A percentile compares a stretch with the other conserved stretches of the same genome.
Conservation (phyloP, 2,329 filamentous ascomycete genomes). For the Nemania sp. region DNA sequence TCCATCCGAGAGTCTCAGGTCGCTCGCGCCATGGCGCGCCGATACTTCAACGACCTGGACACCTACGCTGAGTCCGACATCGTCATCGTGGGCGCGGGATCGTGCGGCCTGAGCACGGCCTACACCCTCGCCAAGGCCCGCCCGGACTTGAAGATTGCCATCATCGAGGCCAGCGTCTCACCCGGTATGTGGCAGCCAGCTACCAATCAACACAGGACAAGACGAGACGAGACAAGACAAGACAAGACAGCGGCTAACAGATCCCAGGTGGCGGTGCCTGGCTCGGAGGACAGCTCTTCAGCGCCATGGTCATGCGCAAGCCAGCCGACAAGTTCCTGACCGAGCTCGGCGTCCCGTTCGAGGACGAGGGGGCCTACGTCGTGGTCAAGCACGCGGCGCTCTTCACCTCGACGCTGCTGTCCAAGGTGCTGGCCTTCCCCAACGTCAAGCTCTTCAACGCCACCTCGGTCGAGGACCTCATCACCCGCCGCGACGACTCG, state of each 20-base stretch:
- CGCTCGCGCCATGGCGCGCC: slow-evolving; percentile 88
- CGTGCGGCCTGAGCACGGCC: slow-evolving; percentile 82
- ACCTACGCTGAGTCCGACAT: slow-evolving; percentile 90
- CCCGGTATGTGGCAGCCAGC: slow-evolving; percentile 53
- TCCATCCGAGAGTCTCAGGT: slow-evolving; percentile 92
- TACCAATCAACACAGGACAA: not conserved
- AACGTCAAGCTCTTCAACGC: slow-evolving; percentile 98
- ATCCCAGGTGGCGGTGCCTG: slow-evolving; percentile 78
- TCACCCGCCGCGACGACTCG: slow-evolving; percentile 69
- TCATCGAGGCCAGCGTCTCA: slow-evolving; percentile 85
- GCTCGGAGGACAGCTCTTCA: slow-evolving; percentile 94
- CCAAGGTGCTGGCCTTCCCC: slow-evolving; percentile 79
- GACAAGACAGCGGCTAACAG: not conserved
- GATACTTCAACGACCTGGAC: slow-evolving; percentile 91
- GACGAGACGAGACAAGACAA: not conserved
- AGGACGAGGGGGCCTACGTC: slow-evolving; percentile 86
- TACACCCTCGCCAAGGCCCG: slow-evolving; percentile 83
- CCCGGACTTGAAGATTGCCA: slow-evolving; percentile 88
- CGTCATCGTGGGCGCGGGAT: slow-evolving; percentile 90
- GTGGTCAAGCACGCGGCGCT: slow-evolving; percentile 93
- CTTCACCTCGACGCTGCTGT: slow-evolving; percentile 86
- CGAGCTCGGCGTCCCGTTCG: slow-evolving; percentile 81
- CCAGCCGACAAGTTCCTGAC: slow-evolving; percentile 83
- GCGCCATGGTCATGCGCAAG: slow-evolving; percentile 93
- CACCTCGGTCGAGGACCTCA: slow-evolving; percentile 88